Base-by-base conservation (phyloP, 352 stramenopile genomes). In the Pilasporangium apinafurcum region DNA sequence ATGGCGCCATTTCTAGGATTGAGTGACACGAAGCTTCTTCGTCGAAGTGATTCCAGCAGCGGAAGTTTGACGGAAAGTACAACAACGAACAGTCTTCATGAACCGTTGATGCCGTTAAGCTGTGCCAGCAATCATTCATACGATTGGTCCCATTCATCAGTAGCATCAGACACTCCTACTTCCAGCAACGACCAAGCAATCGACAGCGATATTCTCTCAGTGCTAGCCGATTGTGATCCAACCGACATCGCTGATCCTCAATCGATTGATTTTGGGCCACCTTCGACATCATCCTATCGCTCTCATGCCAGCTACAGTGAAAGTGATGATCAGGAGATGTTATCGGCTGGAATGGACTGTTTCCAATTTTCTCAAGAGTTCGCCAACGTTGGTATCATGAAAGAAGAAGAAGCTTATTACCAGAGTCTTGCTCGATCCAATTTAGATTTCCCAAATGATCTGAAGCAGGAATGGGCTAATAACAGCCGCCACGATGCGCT, bases 131-230 rank as follows among this genome's bases (percentile, higher is more conserved):
- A 39, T 48, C 20, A 42, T 37, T 55, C 64, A 5, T 77, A 70
- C 26, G 59, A 69, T 21, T 78, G 65, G 63, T 52, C 59, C 26
- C n/a, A n/a, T n/a, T 39, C 59, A 28, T 37, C 35, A 6, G 13
- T 68, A 47, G 48, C 20, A 24, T 55, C 42, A 27, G 53, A 48
- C 35, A 53, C 32, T 29, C 62, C 70, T 3, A 28, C 59, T 3
- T 75, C 68, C 4, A 88, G 71, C 33, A 59, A 72, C 9, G 72
- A 88, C 1, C 67, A 85, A 1, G 69, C 72, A 1, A 88, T 88
- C 33, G 75, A 88, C 53, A 85, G 69, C 21, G 75, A 87, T 35
- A 87, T 87, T 51, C 54, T 87, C 16, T 87, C 75, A 5, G 67
- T 87, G 3, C 54, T 87, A 16, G 75, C 72, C 0, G 70, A 66